Conservation (phyloP, 441 rosid species). For the Pelargonium citronellum region DNA sequence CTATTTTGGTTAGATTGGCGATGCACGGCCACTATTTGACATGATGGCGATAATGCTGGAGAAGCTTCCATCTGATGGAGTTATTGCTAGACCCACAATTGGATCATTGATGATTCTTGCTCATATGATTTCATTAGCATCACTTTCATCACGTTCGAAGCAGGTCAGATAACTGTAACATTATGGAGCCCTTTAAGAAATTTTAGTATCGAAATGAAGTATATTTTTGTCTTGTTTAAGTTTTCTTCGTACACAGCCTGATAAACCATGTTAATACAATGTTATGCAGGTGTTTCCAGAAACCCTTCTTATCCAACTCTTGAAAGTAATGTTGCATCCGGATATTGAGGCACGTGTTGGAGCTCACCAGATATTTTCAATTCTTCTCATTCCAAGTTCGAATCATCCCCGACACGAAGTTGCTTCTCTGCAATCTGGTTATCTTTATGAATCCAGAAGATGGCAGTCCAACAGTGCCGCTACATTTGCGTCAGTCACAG, state of each 20-base stretch:
- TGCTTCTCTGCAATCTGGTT: constrained; percentile 53
- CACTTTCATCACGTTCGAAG: constrained; percentile 46
- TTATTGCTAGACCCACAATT: constrained; percentile 66
- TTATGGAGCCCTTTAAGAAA: background rate
- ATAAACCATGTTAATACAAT: constrained; percentile 17
- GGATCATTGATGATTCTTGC: constrained; percentile 80
- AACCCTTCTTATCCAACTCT: constrained; percentile 67
- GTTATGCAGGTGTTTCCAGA: constrained; percentile 74
- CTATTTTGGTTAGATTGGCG: constrained; percentile 43
- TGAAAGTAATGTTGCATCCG: constrained; percentile 85
- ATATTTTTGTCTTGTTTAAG: constrained; percentile 4
- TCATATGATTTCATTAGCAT: constrained; percentile 65
- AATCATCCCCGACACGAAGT: constrained; percentile 41
- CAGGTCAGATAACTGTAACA: constrained; percentile 44
- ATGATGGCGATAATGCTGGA: constrained; percentile 82
- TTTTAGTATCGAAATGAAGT: background rate
- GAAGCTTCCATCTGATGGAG: constrained; percentile 70
- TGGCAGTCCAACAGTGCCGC: constrained; percentile 67
- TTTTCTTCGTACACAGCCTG: constrained; percentile 11
- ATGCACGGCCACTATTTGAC: constrained; percentile 57
- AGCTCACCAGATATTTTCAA: constrained; percentile 81
- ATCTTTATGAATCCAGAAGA: constrained; percentile 53
- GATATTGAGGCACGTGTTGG: constrained; percentile 79
- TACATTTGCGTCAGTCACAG: constrained; percentile 66
- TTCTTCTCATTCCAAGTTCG: constrained; percentile 68